A percentile compares a stretch with the other conserved stretches of the same genome.
Evolutionary conservation across 2,329 filamentous ascomycete genomes (phyloP).

Genomic region (Eutypella sp.): DNA sequence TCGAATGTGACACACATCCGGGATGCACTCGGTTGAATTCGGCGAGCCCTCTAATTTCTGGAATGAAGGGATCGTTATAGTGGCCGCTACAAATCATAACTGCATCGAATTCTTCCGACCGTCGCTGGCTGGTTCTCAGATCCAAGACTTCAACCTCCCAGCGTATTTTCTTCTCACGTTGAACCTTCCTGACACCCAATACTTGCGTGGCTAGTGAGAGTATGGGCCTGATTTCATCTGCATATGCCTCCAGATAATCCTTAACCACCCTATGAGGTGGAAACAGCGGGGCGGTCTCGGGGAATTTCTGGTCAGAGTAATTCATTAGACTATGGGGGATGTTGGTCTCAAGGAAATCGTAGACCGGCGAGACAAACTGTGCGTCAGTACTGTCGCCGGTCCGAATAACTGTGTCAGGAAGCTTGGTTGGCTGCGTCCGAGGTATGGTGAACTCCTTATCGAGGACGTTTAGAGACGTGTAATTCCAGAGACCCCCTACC

Average conservation of each 20-base stretch:
- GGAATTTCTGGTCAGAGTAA: slow-evolving; percentile 59
- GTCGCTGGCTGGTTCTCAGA: slow-evolving; percentile 18
- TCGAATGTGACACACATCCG: slow-evolving; percentile 55
- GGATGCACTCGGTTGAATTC: slow-evolving; percentile 47
- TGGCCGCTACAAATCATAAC: slow-evolving; percentile 59
- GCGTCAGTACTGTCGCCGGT: slow-evolving; percentile 26
- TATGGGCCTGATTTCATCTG: slow-evolving; percentile 50
- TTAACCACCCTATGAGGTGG: slow-evolving; percentile 60
- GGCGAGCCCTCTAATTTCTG: slow-evolving; percentile 49
- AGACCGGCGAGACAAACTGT: slow-evolving; percentile 65
- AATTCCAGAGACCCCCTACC: slow-evolving; percentile 70
- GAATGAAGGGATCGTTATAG: slow-evolving; percentile 56
- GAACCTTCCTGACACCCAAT: slow-evolving; percentile 32
- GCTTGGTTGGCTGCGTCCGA: slow-evolving; percentile 24
- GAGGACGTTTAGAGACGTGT: slow-evolving; percentile 34
- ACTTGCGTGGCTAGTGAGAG: slow-evolving; percentile 62
- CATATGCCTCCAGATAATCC: slow-evolving; percentile 61
- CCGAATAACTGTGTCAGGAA: slow-evolving; percentile 38
- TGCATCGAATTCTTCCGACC: slow-evolving; percentile 48
- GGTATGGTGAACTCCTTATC: slow-evolving; percentile 17
- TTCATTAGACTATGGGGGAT: slow-evolving; percentile 69
- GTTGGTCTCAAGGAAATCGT: slow-evolving; percentile 69
- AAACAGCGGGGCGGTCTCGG: slow-evolving; percentile 56
- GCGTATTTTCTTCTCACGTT: slow-evolving; percentile 24
- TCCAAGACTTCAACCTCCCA: slow-evolving; percentile 42